Percentiles rank a stretch among this genome's conserved stretches.
Conservation (phyloP, 2,329 filamentous ascomycete species). For the Pseudocercospora crystallina region DNA sequence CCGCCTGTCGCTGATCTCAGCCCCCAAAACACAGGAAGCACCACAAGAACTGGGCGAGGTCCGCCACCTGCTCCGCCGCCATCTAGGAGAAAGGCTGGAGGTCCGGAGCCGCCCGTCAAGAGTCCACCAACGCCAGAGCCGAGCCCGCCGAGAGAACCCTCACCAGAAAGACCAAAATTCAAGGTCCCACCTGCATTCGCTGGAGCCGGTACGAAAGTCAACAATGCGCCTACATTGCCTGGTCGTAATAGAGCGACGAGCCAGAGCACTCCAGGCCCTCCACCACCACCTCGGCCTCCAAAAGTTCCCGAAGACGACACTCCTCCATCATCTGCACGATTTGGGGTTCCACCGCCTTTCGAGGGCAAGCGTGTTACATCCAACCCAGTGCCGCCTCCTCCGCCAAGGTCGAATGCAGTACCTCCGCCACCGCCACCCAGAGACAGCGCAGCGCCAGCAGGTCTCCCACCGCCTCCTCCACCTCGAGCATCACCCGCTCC, state of each 20-base stretch:
- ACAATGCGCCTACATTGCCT: slow-evolving; percentile 37
- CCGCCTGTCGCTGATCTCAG: slow-evolving; percentile 53
- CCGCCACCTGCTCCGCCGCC: slow-evolving; percentile 59
- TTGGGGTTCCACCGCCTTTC: slow-evolving; percentile 80
- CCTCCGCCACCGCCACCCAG: slow-evolving; percentile 55
- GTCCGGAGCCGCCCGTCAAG: slow-evolving; percentile 42
- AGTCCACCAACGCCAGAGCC: slow-evolving; percentile 54
- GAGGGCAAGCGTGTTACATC: slow-evolving; percentile 59
- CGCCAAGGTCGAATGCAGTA: slow-evolving; percentile 45
- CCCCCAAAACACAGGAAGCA: slow-evolving; percentile 63
- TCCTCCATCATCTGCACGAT: slow-evolving; percentile 45
- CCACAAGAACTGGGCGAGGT: slow-evolving; percentile 60
- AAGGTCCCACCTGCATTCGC: slow-evolving; percentile 82
- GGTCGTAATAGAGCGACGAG: slow-evolving; percentile 57
- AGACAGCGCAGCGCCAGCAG: slow-evolving; percentile 37
- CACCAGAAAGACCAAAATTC: slow-evolving; percentile 71
- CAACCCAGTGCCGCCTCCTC: slow-evolving; percentile 63
- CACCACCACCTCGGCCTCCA: slow-evolving; percentile 52
- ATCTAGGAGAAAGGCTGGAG: slow-evolving; percentile 37
- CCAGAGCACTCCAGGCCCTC: slow-evolving; percentile 32
- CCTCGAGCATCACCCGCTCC: slow-evolving; percentile 64
- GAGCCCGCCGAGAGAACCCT: slow-evolving; percentile 65
- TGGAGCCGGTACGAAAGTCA: slow-evolving; percentile 71
- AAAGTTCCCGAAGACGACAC: slow-evolving; percentile 59
- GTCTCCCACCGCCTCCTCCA: slow-evolving; percentile 39